Evolutionary conservation across 257 asterid genomes (phyloP), one percentile per base, ranked within the genome.

Genomic region (Rehmannia glutinosa): DNA sequence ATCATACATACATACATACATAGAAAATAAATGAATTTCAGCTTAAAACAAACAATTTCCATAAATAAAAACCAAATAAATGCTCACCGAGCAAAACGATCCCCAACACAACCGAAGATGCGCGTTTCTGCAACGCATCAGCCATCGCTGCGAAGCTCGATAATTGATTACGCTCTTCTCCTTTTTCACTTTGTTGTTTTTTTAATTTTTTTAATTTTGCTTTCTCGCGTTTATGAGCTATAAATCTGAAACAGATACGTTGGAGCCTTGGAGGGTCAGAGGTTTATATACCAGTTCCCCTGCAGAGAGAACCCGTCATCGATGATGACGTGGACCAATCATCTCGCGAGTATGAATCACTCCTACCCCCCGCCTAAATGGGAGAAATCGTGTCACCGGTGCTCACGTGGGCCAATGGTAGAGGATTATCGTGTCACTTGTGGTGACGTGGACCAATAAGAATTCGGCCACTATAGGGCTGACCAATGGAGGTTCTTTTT

Each of bases 311-410:
- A 32, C 58, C 58, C 82, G 94, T 88, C 96, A 86, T 15, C 1
- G 39, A 0, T 50, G 73, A 21, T 78, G 84, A 82, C 82, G 84
- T 88, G 96, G 93, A 82, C 93, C 91, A 83, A 78, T 84, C 35
- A 68, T 1, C 33, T 75, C 21, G 47, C 81, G 73, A 33, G 72
- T 58, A 33, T 13, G 50, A 4, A 49, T 45, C 33, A 50, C 32
- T 6, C 19, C 33, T 13, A 23, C 25, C 74, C 57, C 28, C 60
- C 74, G 43, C 42, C 45, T 39, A 35, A 64, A 43, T 15, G 8
- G 62, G 59, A 36, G 56, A 49, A 11, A 17, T 57, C 61, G 69
- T 77, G 70, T 64, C 78, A 74, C 66, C 5, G 35, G 17, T 68
- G 70, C 66, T 45, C 0, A 16, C 70, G 66, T 62, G 67, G 71